Evolutionary conservation across 805 yeast genomes (phyloP), one percentile per base, ranked within the genome.

Genomic region (Lipomyces sp.): DNA sequence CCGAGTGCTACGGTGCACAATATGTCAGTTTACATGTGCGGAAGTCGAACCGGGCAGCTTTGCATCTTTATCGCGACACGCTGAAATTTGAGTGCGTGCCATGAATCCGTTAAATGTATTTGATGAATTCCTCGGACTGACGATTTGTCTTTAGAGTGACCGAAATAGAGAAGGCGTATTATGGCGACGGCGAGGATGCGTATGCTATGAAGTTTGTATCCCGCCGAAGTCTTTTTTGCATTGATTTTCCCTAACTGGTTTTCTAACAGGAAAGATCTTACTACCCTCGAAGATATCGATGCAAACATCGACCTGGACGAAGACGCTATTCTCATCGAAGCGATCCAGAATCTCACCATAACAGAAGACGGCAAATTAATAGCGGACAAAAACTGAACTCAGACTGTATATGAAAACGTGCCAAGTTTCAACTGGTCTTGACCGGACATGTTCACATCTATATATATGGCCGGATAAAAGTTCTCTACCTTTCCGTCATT

Each of bases 151-250:
- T 2, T 34, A 58, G 61, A n/a, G 93, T 87, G 38, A 74, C 84
- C 50, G 79, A 83, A 37, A 81, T 93, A 51, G 96, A 89, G 62
- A 83, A 80, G 58, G 78, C 84, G n/a, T 93, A 93, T 68, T 93
- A 93, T 63, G 96, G 90, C 46, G 97, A 93, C 69, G 95, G 95
- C 29, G 98, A 93, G 70, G 97, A 93, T 70, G 98, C 98, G 14
- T 91, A 90, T 68, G 84, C 93, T 36, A 93, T 93, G 98, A 82
- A 81, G 65, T 86, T 86, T 65, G 75, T 73, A 2, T 8, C 22
- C 19, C 39, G 33, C 35, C 7, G n/a, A 13, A 14, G 22, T 10
- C 22, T 31, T 22, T 32, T 26, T 14, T 10, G 19, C 8, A 8
- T 6, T 24, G 31, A 36, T 13, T 33, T 2, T 14, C 36, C 7